Evolutionary conservation across 2,329 filamentous ascomycete species (phyloP).

Genomic region (Hypoxylon sp.): DNA sequence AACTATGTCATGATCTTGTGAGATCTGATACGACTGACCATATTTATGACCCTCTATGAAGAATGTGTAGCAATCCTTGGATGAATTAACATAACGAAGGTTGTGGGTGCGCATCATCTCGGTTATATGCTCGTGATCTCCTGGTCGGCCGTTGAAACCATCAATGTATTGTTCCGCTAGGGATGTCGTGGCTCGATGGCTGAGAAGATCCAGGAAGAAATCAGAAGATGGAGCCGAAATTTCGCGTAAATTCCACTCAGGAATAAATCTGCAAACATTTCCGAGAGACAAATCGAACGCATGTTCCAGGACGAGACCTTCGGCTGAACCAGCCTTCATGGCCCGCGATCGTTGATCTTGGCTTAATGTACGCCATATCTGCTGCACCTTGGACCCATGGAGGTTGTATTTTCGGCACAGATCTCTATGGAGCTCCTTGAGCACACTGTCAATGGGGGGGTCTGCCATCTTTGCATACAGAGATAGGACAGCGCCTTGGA

Average conservation of each 20-base stretch:
- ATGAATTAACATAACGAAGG: neutral
- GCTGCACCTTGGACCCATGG: neutral
- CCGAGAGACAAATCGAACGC: neutral
- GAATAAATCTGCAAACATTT: neutral
- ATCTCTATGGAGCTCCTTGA: constrained; percentile 3
- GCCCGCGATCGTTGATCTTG: constrained; percentile 2
- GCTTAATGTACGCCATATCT: constrained; percentile 7
- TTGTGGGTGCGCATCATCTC: constrained; percentile 5
- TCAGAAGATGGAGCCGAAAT: constrained; percentile 3
- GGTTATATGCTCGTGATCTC: neutral
- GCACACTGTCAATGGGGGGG: neutral
- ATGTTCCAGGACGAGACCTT: constrained; percentile 1
- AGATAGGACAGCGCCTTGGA: neutral
- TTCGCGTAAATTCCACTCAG: constrained; percentile 11
- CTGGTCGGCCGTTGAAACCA: neutral
- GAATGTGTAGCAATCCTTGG: neutral
- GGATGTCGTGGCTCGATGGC: constrained; percentile 4
- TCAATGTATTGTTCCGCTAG: constrained; percentile 1
- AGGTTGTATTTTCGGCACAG: neutral
- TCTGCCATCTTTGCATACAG: neutral
- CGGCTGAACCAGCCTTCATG: constrained; percentile 4
- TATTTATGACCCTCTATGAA: neutral
- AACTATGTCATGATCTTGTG: neutral
- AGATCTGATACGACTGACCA: neutral
- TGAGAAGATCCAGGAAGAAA: constrained; percentile 2